Evolutionary conservation across 495 filamentous ascomycete genomes (phyloP), one percentile per base, ranked within the genome.

Genomic region (Aspergillus sclerotiicarbonarius): DNA sequence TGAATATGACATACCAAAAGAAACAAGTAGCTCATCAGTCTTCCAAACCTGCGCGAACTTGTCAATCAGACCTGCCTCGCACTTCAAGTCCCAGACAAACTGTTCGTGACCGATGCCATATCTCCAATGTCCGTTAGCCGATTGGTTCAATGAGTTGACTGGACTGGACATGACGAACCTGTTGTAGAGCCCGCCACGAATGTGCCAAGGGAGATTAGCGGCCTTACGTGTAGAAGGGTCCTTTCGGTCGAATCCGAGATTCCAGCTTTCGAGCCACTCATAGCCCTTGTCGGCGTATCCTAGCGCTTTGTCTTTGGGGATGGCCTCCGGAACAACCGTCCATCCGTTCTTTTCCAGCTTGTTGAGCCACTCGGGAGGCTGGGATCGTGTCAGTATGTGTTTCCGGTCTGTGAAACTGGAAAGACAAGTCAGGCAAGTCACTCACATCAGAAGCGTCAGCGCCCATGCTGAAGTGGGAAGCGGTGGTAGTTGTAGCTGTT

Each of bases 291-390:
- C 60, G 7, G 68, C 65, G 44, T 73, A 78, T 20, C 64, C 61
- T 18, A 69, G 55, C 7, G 76, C 76, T 10, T 62, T 62, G 25
- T 74, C 75, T 20, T 53, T 46, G 1, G 76, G 72, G 31, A 79
- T 68, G 8, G 75, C 76, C 8, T 71, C 74, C 49, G 77, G 77
- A 48, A 78, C 71, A 10, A 79, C 68, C 9, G 68, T 71, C 56
- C 62, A 79, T 3, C 76, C 76, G 54, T 77, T 33, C n/a, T n/a
- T n/a, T n/a, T n/a, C n/a, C n/a, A n/a, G n/a, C n/a, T n/a, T n/a
- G n/a, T n/a, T n/a, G n/a, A n/a, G n/a, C n/a, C n/a, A n/a, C n/a
- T n/a, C n/a, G n/a, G n/a, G n/a, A n/a, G n/a, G n/a, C n/a, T n/a
- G n/a, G n/a, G n/a, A n/a, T n/a, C n/a, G n/a, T n/a, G n/a, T n/a